Base-by-base conservation (phyloP, 1,284 basidiomycete genomes). In the Cryptococcus sp. region DNA sequence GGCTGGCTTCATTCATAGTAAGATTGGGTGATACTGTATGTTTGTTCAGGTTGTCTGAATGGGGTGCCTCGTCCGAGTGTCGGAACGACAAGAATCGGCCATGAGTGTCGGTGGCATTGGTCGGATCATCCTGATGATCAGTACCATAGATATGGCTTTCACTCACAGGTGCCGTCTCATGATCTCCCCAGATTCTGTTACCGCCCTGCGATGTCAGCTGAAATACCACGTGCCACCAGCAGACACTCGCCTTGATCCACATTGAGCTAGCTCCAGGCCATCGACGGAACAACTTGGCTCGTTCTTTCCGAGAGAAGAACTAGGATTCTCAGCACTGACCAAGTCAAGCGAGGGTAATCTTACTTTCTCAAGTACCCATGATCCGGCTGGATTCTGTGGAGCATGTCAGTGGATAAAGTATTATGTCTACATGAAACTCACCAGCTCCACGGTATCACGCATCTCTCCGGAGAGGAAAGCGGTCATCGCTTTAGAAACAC, bases 231-330 rank as follows among this genome's bases (percentile, higher is more conserved):
- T 0, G 31, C 13, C 46, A 34, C 8, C 3, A 5, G 15, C 33
- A 42, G 31, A 34, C 34, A 55, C 67, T 42, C 66, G 84, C 88
- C 83, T 93, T 93, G 61, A 91, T 84, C 90, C 90, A 93, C 85
- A 94, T 85, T 64, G 88, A 91, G 14, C 90, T 91, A 59, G 89
- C 88, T 42, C 95, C 95, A 2, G 91, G 90, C 96, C 95, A 98
- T 65, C 87, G 89, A 38, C 92, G 83, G 81, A 99, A 98, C 13
- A 99, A 81, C 56, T 84, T 86, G 56, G 90, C 90, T 0, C 95
- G 83, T 73, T 99, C 96, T 38, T 84, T 84, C 36, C 91, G 82
- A 2, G 89, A 93, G 76, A 98, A 98, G 80, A 95, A 92, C 52
- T 75, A 38, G 7, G 23, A 8, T 8, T n/a, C 30, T 62, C 37